These are phyloP conservation scores for Eremomyces bilateralis DNA, from an alignment of 495 filamentous ascomycete species.

Conservation along the genomic window DNA sequence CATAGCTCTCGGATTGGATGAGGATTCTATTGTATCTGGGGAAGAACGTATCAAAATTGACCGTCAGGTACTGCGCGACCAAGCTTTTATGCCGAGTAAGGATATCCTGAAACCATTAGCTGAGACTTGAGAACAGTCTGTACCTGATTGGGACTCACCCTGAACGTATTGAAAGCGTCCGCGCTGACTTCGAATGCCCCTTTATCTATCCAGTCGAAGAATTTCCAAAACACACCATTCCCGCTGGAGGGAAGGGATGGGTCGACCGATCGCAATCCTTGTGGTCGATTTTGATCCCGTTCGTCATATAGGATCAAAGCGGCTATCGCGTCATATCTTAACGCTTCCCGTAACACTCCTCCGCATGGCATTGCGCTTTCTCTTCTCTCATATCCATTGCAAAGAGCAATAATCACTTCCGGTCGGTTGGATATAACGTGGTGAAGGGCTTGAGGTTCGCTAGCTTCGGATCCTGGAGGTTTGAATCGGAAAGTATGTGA, in stretches of 20 bases:
- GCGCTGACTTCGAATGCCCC: conserved; percentile 91
- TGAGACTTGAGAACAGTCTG: neutral
- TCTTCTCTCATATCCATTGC: conserved; percentile 68
- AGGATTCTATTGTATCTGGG: conserved; percentile 70
- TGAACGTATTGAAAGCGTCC: conserved; percentile 91
- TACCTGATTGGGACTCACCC: conserved; percentile 30
- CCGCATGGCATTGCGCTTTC: conserved; percentile 90
- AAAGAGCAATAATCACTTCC: conserved; percentile 70
- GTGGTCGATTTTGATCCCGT: conserved; percentile 25
- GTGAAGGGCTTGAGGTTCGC: conserved; percentile 58
- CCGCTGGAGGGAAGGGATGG: conserved; percentile 44
- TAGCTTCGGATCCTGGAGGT: conserved; percentile 29
- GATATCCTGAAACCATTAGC: conserved; percentile 40
- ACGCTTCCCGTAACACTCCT: conserved; percentile 68
- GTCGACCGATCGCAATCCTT: conserved; percentile 46
- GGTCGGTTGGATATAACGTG: conserved; percentile 69
- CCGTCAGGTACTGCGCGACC: conserved; percentile 61
- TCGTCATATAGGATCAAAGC: conserved; percentile 64
- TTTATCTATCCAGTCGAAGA: conserved; percentile 92
- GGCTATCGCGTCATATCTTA: conserved; percentile 77
- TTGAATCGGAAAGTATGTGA: conserved; percentile 73
- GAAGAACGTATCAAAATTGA: conserved; percentile 87
- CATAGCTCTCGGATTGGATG: conserved; percentile 81
- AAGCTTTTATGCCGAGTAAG: conserved; percentile 83
- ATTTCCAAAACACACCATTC: conserved; percentile 82